phyloP scores from a whole-genome alignment of 805 yeast genomes.

The Jamesozyma piceae region DNA sequence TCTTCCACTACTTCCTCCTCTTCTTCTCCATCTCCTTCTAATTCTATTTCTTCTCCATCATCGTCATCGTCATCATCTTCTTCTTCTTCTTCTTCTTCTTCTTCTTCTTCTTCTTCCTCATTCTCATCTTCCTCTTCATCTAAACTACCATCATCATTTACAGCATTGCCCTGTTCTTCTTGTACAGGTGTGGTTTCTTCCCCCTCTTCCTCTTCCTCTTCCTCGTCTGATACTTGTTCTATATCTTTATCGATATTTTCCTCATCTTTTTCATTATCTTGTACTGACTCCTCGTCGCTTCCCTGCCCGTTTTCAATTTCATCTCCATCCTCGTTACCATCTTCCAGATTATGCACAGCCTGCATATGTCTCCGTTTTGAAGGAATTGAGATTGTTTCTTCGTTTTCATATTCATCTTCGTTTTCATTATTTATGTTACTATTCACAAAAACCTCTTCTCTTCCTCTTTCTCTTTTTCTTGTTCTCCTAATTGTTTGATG shows the following conservation, averaged over 20 bases:
- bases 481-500: not conserved
- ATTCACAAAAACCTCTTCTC: slow-evolving; percentile 8
- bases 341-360: not conserved
- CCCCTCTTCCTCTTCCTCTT: slow-evolving; percentile 5
- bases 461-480: slow-evolving; percentile 18
- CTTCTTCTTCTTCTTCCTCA: slow-evolving; percentile 6
- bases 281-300: slow-evolving; percentile 3
- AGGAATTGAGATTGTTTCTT: not conserved
- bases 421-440: slow-evolving; percentile 11
- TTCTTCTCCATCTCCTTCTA: slow-evolving; percentile 19
- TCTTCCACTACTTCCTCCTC: slow-evolving; percentile 5
- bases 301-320: slow-evolving; percentile 4
- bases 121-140: slow-evolving; percentile 7
- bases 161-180: not conserved
- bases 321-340: not conserved
- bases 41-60: slow-evolving; percentile 14
- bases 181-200: too few relatives aligned
- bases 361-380: not conserved
- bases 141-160: slow-evolving; percentile 1
- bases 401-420: slow-evolving; percentile 9
- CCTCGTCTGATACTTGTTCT: slow-evolving; percentile 3
- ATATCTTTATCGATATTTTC: not conserved
- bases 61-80: slow-evolving; percentile 10
- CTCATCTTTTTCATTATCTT: not conserved
- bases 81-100: slow-evolving; percentile 7